Percentiles rank a stretch among this genome's conserved stretches.
phyloP scores from a whole-genome alignment of 345 rosid species.

The Cardamine chenopodiifolia region DNA sequence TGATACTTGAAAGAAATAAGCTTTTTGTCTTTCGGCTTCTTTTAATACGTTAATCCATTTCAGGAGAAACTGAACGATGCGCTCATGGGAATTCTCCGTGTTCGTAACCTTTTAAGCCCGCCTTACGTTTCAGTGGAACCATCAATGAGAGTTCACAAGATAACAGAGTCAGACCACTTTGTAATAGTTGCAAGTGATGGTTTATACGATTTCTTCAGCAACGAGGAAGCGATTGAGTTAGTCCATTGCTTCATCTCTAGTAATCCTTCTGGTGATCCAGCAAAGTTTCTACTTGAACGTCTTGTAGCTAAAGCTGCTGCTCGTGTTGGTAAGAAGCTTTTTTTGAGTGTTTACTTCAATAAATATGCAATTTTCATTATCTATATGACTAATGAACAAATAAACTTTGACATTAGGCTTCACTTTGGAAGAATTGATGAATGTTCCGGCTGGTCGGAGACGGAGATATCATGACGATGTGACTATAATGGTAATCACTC shows the following conservation, averaged over 20 bases:
- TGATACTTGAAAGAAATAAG: background rate
- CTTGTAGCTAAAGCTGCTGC: conserved; percentile 85
- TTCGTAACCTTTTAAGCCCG: conserved; percentile 84
- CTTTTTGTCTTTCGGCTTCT: background rate
- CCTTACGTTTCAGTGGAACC: conserved; percentile 88
- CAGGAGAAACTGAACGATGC: conserved; percentile 90
- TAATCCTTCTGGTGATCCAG: conserved; percentile 84
- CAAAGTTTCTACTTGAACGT: conserved; percentile 79
- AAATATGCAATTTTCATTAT: background rate
- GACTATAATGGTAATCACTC: conserved; percentile 80
- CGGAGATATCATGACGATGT: conserved; percentile 97
- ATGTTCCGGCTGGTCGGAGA: conserved; percentile 89
- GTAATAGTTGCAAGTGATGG: conserved; percentile 95
- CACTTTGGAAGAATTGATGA: conserved; percentile 85
- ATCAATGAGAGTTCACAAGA: conserved; percentile 69
- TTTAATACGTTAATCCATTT: background rate
- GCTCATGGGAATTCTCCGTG: conserved; percentile 88
- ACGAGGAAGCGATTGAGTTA: conserved; percentile 77
- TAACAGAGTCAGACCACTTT: conserved; percentile 78
- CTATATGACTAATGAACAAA: background rate
- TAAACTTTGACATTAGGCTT: conserved; percentile 53
- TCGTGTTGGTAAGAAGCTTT: conserved; percentile 66
- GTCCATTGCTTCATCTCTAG: conserved; percentile 59
- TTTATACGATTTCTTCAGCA: conserved; percentile 86
- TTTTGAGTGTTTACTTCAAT: background rate